phyloP scores from a whole-genome alignment of 306 rosid genomes.

The Prunus campanulata region DNA sequence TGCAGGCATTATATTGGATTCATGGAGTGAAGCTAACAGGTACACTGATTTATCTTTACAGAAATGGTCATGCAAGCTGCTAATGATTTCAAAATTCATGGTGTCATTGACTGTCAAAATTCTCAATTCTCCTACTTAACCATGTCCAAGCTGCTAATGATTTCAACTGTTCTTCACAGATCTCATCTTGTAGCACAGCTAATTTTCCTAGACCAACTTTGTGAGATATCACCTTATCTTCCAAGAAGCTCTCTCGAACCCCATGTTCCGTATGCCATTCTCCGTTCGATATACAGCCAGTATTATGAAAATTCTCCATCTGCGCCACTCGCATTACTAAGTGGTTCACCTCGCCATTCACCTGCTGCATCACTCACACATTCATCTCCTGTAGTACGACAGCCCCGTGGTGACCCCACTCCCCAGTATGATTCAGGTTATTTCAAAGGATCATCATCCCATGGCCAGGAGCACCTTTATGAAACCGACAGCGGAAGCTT shows the following conservation, averaged over 20 bases:
- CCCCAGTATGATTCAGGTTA: slow-evolving; percentile 73
- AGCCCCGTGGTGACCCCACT: slow-evolving; percentile 69
- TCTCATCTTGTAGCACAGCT: slow-evolving; percentile 88
- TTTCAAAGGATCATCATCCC: slow-evolving; percentile 70
- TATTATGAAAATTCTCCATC: slow-evolving; percentile 78
- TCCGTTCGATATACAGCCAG: slow-evolving; percentile 87
- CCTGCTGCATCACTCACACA: slow-evolving; percentile 67
- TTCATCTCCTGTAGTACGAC: slow-evolving; percentile 69
- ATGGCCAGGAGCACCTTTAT: slow-evolving; percentile 50
- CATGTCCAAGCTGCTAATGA: slow-evolving; percentile 3
- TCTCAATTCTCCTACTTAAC: neutral
- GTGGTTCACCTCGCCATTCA: slow-evolving; percentile 77
- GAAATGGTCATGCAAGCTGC: neutral
- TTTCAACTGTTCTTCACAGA: slow-evolving; percentile 44
- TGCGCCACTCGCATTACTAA: slow-evolving; percentile 60
- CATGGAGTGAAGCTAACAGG: slow-evolving; percentile 85
- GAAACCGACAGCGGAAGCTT: slow-evolving; percentile 53
- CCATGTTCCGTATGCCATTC: slow-evolving; percentile 82
- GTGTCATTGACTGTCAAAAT: neutral
- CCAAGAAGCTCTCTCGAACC: slow-evolving; percentile 86
- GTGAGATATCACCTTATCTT: slow-evolving; percentile 87
- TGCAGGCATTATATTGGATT: slow-evolving; percentile 76
- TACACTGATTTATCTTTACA: slow-evolving; percentile 8
- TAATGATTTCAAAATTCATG: neutral
- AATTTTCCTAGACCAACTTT: slow-evolving; percentile 92